Evolutionary conservation across 306 rosid species (phyloP).

Genomic region (Rubus parviflorus): DNA sequence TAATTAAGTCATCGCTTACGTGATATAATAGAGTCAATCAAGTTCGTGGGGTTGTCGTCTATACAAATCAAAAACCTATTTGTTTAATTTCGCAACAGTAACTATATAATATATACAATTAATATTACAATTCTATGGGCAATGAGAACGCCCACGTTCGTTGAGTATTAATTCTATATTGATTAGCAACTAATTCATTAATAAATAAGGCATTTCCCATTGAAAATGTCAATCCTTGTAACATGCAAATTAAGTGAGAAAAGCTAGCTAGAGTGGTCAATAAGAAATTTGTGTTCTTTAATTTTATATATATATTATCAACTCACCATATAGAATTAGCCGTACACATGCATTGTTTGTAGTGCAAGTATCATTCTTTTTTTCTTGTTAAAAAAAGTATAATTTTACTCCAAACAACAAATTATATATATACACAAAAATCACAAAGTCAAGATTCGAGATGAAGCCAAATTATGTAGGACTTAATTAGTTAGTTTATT

Average conservation of each 20-base stretch:
- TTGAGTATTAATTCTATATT: background rate
- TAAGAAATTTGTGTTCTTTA: conserved; percentile 1
- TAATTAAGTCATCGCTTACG: background rate
- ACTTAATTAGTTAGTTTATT: background rate
- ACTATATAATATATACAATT: background rate
- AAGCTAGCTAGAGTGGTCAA: conserved; percentile 3
- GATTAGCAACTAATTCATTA: background rate
- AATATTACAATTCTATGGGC: background rate
- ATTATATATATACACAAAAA: background rate
- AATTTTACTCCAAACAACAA: background rate
- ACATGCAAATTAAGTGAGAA: conserved; percentile 6
- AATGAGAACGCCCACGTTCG: background rate
- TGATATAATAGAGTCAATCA: background rate
- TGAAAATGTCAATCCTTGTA: conserved; percentile 2
- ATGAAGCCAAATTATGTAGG: conserved; percentile 3
- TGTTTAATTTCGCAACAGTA: background rate
- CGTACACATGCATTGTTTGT: conserved; percentile 12
- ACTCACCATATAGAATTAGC: conserved; percentile 1
- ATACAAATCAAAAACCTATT: background rate
- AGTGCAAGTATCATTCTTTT: background rate
- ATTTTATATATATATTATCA: background rate
- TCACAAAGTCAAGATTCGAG: conserved; percentile 6
- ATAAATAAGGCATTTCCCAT: background rate
- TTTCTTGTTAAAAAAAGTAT: background rate
- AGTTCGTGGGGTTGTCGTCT: background rate